Evolutionary conservation across 192 early-diverging fungal species (phyloP), one percentile per base, ranked within the genome.

Genomic region (Blastocladiella britannica): DNA sequence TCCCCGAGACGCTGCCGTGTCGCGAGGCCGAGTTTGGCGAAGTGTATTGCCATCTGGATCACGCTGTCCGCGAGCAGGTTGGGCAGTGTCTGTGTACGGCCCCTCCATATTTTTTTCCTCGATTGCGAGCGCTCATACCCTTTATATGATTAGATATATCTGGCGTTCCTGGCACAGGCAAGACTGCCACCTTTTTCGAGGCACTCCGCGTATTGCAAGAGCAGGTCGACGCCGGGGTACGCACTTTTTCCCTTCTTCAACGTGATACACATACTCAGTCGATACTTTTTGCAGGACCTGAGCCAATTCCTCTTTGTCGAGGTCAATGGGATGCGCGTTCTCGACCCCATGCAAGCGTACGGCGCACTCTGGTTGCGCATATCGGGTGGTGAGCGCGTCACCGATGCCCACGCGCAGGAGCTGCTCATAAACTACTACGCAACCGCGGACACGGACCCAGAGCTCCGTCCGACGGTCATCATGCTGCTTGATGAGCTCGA

Each of bases 401-500:
- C 26, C 4, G 29, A 31, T 3, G 47, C 26, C 7, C 53, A 26
- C 26, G 47, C 60, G 12, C 66, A 72, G 53, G 67, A 20, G 37
- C 37, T 47, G 15, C 7, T 47, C 15, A 20, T 20, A 9, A 47
- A 47, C 15, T 47, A 47, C 37, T 47, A 47, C 37, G 37, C 37
- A n/a, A n/a, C n/a, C n/a, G n/a, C n/a, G n/a, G n/a, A n/a, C n/a
- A n/a, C n/a, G n/a, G n/a, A n/a, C n/a, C n/a, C n/a, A n/a, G n/a
- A n/a, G n/a, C n/a, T n/a, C n/a, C n/a, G n/a, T 6, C 37, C 37
- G 15, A 58, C n/a, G 2, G 15, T 47, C 37, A 84, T 99, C 5
- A 85, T 97, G 2, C 62, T 99, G 52, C 85, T 99, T 77, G 95
- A 99, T 63, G 95, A 99, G 68, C 72, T 99, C 43, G 95, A 99